These are phyloP conservation scores for Ophiostoma ips DNA, from an alignment of 2,329 filamentous ascomycete species.

Conservation along the genomic window DNA sequence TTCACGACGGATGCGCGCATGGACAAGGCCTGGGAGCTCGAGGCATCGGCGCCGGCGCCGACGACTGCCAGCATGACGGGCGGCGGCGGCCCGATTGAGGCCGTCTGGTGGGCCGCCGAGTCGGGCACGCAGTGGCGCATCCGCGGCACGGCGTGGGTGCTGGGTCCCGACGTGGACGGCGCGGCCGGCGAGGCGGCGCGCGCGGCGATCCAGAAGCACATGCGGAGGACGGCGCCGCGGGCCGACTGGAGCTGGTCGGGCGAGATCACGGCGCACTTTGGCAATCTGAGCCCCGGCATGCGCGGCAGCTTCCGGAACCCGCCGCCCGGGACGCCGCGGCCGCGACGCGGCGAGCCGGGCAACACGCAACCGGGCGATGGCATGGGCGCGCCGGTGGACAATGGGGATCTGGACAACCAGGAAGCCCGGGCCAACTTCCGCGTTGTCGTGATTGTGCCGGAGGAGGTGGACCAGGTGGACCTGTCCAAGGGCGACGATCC, in stretches of 20 bases:
- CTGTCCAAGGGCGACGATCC: slow-evolving; percentile 50
- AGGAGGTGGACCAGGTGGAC: slow-evolving; percentile 63
- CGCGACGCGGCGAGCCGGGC: slow-evolving; percentile 30
- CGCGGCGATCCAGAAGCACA: slow-evolving; percentile 45
- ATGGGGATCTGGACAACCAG: slow-evolving; percentile 53
- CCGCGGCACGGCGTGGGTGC: slow-evolving; percentile 59
- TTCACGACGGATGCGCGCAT: slow-evolving; percentile 84
- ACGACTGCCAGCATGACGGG: slow-evolving; percentile 20
- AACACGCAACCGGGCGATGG: slow-evolving; percentile 16
- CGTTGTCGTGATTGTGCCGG: slow-evolving; percentile 67
- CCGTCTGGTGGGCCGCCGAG: slow-evolving; percentile 79
- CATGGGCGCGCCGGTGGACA: slow-evolving; percentile 50
- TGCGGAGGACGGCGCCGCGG: slow-evolving; percentile 20
- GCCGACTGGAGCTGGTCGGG: slow-evolving; percentile 57
- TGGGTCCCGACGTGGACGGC: slow-evolving; percentile 48
- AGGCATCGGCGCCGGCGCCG: slow-evolving; percentile 33
- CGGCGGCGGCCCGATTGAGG: slow-evolving; percentile 50
- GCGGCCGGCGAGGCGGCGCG: slow-evolving; percentile 53
- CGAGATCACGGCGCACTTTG: slow-evolving; percentile 79
- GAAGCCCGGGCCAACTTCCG: slow-evolving; percentile 64
- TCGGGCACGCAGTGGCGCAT: slow-evolving; percentile 72
- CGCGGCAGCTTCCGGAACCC: slow-evolving; percentile 64
- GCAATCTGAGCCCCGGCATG: slow-evolving; percentile 71
- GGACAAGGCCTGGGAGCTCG: slow-evolving; percentile 66
- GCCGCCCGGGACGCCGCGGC: slow-evolving; percentile 48